Base-by-base conservation (phyloP, 164 flowering plant species). In the Taxillus chinensis region DNA sequence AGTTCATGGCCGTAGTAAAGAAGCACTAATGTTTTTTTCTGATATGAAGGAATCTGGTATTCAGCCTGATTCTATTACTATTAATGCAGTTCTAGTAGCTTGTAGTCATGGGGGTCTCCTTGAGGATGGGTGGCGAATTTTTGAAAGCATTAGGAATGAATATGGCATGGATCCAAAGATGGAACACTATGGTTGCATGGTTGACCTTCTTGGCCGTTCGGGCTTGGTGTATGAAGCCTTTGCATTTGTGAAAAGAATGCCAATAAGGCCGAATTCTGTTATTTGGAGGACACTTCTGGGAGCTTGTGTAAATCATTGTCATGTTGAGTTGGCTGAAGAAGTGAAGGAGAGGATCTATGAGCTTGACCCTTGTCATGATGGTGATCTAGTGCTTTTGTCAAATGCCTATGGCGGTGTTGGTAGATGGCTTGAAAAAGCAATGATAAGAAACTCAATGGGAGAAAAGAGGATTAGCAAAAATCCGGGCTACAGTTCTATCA, bases 251-350 rank as follows among this genome's bases (percentile, higher is more conserved):
- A 67, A 71, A 41, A 60, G 59, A 42, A 74, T 82, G 79, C 82
- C 79, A 14, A 67, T 66, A 2, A 56, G 41, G 58, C 78, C 84
- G 12, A 76, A 76, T 68, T 59, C 76, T 7, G 66, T 80, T 9
- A 45, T 78, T 5, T 82, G 82, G 86, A 73, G 86, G 57, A 78
- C 77, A 57, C 63, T 82, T 62, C 75, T 82, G 5, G 86, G 83
- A 42, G 82, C 86, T 12, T 80, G 86, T 69, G 79, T 71, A 39
- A 78, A 68, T 49, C 67, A 78, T 62, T 65, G 68, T 54, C 41
- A 71, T 46, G 54, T 76, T 16, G 67, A 66, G 37, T 70, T 80
- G 50, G 82, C 79, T 13, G 75, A 70, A 61, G 64, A 55, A 56
- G 83, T 74, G 40, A 72, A 62, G 60, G 64, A 62, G 39, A 75